Conservation (phyloP, 192 early-diverging fungal genomes). For the Coemansia sp. region DNA sequence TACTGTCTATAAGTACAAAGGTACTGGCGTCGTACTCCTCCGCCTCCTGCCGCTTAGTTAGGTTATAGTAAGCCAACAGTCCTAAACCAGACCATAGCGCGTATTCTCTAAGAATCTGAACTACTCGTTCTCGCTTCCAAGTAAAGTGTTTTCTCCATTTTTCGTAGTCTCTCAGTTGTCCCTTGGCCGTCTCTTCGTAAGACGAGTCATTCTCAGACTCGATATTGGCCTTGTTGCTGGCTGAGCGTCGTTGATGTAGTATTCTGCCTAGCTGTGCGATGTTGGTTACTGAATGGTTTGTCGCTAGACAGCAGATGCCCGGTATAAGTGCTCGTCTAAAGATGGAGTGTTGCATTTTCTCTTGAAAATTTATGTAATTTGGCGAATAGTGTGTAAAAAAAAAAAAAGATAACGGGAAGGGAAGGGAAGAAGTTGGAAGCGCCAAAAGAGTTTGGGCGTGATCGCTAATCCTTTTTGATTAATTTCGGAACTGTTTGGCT, state of each 20-base stretch:
- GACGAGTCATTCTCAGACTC: background rate
- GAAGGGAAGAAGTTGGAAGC: background rate
- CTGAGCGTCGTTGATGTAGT: background rate
- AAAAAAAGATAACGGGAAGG: background rate
- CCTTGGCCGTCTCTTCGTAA: slow-evolving; percentile 37
- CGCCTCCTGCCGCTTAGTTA: slow-evolving; percentile 31
- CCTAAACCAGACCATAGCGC: slow-evolving; percentile 39
- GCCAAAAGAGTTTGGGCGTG: background rate
- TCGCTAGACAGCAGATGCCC: background rate
- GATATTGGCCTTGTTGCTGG: background rate
- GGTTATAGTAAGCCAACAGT: slow-evolving; percentile 39
- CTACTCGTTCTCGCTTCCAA: slow-evolving; percentile 26
- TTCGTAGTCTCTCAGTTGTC: slow-evolving; percentile 38
- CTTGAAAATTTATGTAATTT: slow-evolving; percentile 11
- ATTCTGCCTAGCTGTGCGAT: background rate
- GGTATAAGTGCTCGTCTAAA: background rate
- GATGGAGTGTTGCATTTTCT: background rate
- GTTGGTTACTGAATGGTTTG: background rate
- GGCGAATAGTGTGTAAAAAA: background rate
- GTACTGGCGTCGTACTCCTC: slow-evolving; percentile 38
- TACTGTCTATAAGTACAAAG: slow-evolving; percentile 38
- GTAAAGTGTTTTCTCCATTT: slow-evolving; percentile 48
- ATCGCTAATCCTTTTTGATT: background rate
- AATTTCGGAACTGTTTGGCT: background rate
- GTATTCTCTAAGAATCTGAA: slow-evolving; percentile 31